Evolutionary conservation across 805 yeast species (phyloP).

Genomic region (Wickerhamomyces kurtzmanii): DNA sequence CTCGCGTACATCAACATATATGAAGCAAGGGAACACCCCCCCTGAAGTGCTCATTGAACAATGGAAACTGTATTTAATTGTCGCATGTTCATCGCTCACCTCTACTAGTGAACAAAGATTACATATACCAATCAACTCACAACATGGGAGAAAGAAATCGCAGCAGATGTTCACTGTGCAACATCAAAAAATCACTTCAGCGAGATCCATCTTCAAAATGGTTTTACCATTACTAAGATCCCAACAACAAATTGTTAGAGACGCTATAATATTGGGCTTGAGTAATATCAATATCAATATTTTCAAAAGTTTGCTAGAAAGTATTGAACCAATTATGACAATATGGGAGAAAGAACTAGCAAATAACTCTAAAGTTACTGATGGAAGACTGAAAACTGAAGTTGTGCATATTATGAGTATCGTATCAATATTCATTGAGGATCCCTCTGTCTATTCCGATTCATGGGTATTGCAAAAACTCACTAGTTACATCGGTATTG

Average conservation of each 20-base stretch:
- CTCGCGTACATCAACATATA: conserved; percentile 21
- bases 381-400: conserved; percentile 56
- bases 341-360: conserved; percentile 43
- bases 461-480: conserved; percentile 59
- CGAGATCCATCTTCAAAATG: conserved; percentile 80
- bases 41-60: conserved; percentile 73
- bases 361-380: conserved; percentile 20
- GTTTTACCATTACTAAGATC: conserved; percentile 74
- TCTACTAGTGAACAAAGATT: conserved; percentile 81
- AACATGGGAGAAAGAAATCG: conserved; percentile 68
- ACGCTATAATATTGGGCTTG: conserved; percentile 82
- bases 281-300: conserved; percentile 88
- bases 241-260: conserved; percentile 59
- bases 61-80: conserved; percentile 82
- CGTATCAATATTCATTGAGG: conserved; percentile 51
- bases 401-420: conserved; percentile 67
- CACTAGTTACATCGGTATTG: conserved; percentile 49
- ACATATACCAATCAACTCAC: conserved; percentile 41
- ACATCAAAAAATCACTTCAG: conserved; percentile 88
- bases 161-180: conserved; percentile 75
- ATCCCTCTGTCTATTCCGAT: conserved; percentile 45
- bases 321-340: conserved; percentile 49
- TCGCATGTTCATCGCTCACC: conserved; percentile 87
- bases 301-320: conserved; percentile 72
- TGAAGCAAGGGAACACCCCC: conserved; percentile 21